Evolutionary conservation across 352 stramenopile genomes (phyloP).

Genomic region (Phytophthora hibernalis): DNA sequence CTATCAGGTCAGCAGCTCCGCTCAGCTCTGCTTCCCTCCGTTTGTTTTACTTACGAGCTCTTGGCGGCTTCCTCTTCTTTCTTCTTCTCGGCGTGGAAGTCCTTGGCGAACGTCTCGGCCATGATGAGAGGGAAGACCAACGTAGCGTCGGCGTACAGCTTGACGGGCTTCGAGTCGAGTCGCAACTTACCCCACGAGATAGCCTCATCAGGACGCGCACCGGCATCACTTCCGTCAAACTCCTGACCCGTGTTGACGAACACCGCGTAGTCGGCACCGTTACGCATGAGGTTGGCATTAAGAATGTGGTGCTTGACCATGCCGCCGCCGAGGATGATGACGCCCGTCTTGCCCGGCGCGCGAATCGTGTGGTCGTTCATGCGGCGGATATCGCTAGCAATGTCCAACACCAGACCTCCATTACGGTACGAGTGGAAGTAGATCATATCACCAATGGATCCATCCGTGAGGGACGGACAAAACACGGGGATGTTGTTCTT

Average conservation of each 20-base stretch:
- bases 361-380: slow-evolving; percentile 99
- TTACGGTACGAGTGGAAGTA: slow-evolving; percentile 99
- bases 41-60: slow-evolving; percentile 28
- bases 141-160: slow-evolving; percentile 97
- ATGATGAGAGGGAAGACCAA: slow-evolving; percentile 99
- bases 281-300: slow-evolving; percentile 99
- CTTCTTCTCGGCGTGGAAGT: slow-evolving; percentile 75
- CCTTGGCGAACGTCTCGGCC: slow-evolving; percentile 99
- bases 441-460: slow-evolving; percentile 99
- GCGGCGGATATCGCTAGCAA: slow-evolving; percentile 96
- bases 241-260: slow-evolving; percentile 99
- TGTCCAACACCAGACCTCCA: slow-evolving; percentile 97
- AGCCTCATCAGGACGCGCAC: slow-evolving; percentile 98
- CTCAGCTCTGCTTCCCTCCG: slow-evolving; percentile 28
- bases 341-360: slow-evolving; percentile 93
- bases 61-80: slow-evolving; percentile 25
- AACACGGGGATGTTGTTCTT: slow-evolving; percentile 99
- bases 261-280: slow-evolving; percentile 98
- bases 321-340: slow-evolving; percentile 98
- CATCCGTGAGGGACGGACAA: slow-evolving; percentile 99
- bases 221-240: slow-evolving; percentile 99
- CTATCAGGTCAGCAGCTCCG: slow-evolving; percentile 35
- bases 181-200: slow-evolving; percentile 99
- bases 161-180: slow-evolving; percentile 95
- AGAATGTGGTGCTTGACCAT: slow-evolving; percentile 99